Base-by-base conservation (phyloP, 352 stramenopile species). In the Thalassiosira pacifica region DNA sequence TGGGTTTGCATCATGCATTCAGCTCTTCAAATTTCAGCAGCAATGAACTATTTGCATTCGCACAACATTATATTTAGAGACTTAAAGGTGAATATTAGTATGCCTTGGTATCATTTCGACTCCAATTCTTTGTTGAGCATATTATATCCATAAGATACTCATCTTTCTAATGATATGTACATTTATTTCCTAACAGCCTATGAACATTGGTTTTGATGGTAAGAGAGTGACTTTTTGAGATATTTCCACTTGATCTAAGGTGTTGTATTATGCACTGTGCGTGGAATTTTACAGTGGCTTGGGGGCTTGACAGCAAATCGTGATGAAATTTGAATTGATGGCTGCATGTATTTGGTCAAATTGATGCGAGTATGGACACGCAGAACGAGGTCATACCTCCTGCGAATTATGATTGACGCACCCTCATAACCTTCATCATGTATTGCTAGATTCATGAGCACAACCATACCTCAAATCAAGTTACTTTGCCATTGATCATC, bases 21-120 rank as follows among this genome's bases (percentile, higher is more conserved):
- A 26, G 82, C 88, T 34, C 87, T 93, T 79, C 88, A 94, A 75
- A 84, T 94, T 55, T 83, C 86, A 68, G 84, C 88, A 42, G 86
- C 89, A 1, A 16, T 95, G 2, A 75, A 81, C 27, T 87, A 91
- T 76, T 68, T 91, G 19, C 82, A 88, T 59, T 72, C 42, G 0
- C 45, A 85, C 11, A 67, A 69, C 1, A 83, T 88, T 32, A 76
- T 91, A 8, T 71, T 85, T 24, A 69, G 86, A n/a, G 86, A 91
- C 71, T 61, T 91, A 6, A 91, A 98, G 57, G 57, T 65, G 24
- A 65, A 22, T 57, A 42, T 11, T 42, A n/a, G n/a, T n/a, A n/a
- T n/a, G n/a, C n/a, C n/a, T n/a, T n/a, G n/a, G n/a, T n/a, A n/a
- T n/a, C n/a, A n/a, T n/a, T n/a, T n/a, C n/a, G n/a, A n/a, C n/a